Percentiles rank a stretch among this genome's conserved stretches.
Evolutionary conservation across 345 rosid genomes (phyloP).

Genomic region (Mangifera indica): DNA sequence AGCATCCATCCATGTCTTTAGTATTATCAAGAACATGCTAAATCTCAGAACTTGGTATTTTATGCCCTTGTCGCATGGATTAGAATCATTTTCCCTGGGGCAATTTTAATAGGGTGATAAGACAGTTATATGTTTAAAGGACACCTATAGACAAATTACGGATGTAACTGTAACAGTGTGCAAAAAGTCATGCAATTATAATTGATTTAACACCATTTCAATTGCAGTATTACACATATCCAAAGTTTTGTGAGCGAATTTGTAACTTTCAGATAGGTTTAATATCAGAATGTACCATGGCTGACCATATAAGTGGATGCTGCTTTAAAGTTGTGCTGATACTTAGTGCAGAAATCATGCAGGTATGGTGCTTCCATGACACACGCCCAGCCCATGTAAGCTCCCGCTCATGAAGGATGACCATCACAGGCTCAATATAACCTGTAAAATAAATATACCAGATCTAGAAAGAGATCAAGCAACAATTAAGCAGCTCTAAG

Average conservation of each 20-base stretch:
- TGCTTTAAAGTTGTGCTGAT: conserved; percentile 91
- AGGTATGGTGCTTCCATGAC: conserved; percentile 93
- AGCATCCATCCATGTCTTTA: neutral
- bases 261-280: neutral
- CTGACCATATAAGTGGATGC: conserved; percentile 98
- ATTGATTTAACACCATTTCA: conserved; percentile 4
- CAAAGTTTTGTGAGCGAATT: neutral
- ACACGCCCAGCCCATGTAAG: conserved; percentile 94
- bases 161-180: conserved; percentile 1
- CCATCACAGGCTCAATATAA: conserved; percentile 95
- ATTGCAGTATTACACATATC: conserved; percentile 7
- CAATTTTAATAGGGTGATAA: neutral
- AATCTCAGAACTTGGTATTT: conserved; percentile 6
- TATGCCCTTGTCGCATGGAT: neutral
- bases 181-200: neutral
- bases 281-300: conserved; percentile 59
- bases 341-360: conserved; percentile 93
- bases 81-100: neutral
- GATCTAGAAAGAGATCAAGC: conserved; percentile 24
- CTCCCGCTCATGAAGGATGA: conserved; percentile 92
- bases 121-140: neutral
- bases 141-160: neutral
- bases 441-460: conserved; percentile 46
- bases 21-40: conserved; percentile 3
- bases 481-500: conserved; percentile 16